A percentile compares a stretch with the other conserved stretches of the same genome.
These are phyloP conservation scores for Trametes elegans DNA, from an alignment of 768 basidiomycete genomes.

Conservation along the genomic window DNA sequence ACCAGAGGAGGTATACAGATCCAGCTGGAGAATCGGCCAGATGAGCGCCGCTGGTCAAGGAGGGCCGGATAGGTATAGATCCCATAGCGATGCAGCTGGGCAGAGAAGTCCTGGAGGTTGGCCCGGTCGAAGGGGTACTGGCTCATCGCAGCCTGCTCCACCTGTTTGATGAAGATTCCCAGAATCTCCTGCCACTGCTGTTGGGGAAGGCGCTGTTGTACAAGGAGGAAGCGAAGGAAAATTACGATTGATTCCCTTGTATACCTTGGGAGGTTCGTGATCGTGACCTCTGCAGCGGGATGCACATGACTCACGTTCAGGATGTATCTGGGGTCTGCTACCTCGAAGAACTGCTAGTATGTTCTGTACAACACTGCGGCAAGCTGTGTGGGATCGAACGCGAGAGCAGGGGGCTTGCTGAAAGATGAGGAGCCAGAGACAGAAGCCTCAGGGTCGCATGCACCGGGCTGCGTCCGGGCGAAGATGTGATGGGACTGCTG, in stretches of 20 bases:
- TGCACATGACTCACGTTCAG: not conserved
- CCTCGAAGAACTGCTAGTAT: not conserved
- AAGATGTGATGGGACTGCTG: slow-evolving; percentile 31
- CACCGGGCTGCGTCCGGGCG: no score
- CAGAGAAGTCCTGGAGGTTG: not conserved
- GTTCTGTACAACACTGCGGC: not conserved
- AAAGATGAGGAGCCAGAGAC: no score
- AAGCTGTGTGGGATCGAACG: not conserved
- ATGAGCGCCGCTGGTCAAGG: no score
- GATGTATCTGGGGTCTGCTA: not conserved
- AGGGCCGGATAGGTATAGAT: not conserved
- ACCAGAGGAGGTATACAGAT: slow-evolving; percentile 33
- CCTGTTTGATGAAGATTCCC: not conserved
- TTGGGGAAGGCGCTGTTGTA: slow-evolving; percentile 21
- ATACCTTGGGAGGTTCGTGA: slow-evolving; percentile 29
- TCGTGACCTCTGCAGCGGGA: not conserved
- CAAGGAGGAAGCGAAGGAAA: slow-evolving; percentile 37
- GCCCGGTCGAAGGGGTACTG: not conserved
- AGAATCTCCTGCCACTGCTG: not conserved
- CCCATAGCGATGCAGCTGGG: not conserved
- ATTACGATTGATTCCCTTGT: slow-evolving; percentile 44
- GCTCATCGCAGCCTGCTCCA: not conserved
- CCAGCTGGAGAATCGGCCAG: slow-evolving; percentile 12
- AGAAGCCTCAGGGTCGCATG: no score
- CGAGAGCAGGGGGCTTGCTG: no score